These are phyloP conservation scores for Scopulariopsis brevicaulis DNA, from an alignment of 2,329 filamentous ascomycete species.

Conservation along the genomic window DNA sequence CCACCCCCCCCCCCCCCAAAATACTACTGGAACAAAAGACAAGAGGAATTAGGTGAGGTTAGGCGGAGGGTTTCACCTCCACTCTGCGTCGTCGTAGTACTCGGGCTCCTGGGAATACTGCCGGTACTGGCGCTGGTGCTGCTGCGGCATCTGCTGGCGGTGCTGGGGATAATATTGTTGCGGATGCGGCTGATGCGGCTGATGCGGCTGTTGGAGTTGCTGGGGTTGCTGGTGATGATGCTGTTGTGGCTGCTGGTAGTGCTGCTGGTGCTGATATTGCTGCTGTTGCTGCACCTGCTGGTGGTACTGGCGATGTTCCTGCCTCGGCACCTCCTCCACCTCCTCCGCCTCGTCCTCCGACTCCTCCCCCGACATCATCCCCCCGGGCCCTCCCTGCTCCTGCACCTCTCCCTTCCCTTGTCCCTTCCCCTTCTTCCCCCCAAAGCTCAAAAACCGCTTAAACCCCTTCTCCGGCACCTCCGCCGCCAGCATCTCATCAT, in stretches of 20 bases:
- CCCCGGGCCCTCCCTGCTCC: background rate
- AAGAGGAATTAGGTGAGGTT: background rate
- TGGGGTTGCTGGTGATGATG: background rate
- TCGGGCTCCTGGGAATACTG: background rate
- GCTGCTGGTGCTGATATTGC: background rate
- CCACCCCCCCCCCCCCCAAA: background rate
- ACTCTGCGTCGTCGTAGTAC: background rate
- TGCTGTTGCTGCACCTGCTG: background rate
- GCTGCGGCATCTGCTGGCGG: background rate
- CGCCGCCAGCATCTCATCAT: constrained; percentile 8
- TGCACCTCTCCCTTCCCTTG: background rate
- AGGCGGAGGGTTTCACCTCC: background rate
- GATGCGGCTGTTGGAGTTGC: background rate
- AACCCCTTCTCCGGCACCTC: constrained; percentile 12
- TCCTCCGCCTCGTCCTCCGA: background rate
- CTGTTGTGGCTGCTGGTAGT: background rate
- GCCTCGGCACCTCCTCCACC: background rate
- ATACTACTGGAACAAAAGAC: background rate
- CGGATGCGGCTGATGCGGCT: too few relatives aligned
- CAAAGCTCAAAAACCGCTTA: constrained; percentile 33
- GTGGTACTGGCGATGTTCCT: background rate
- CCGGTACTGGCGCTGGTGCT: background rate
- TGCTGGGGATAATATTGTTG: background rate
- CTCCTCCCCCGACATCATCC: too few relatives aligned
- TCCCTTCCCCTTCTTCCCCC: constrained; percentile 17